These are phyloP conservation scores for Loxodes magnus DNA, from an alignment of 73 alveolate genomes.

Conservation along the genomic window DNA sequence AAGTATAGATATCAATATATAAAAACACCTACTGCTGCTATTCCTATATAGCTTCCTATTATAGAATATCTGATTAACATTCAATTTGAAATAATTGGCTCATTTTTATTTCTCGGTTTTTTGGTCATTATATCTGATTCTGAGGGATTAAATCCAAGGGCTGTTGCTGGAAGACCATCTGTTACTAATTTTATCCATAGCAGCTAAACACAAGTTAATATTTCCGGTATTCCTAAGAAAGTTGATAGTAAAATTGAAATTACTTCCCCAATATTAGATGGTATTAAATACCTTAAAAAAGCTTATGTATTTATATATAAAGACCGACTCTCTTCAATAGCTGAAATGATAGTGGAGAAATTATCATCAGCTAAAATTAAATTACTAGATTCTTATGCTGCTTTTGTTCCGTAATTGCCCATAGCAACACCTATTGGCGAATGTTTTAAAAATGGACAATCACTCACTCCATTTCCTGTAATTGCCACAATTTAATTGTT, in stretches of 20 bases:
- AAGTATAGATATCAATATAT: slow-evolving; percentile 50
- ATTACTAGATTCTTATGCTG: slow-evolving; percentile 97
- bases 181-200: slow-evolving; percentile 99
- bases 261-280: slow-evolving; percentile 98
- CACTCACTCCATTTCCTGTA: slow-evolving; percentile 99
- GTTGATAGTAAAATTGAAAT: slow-evolving; percentile 94
- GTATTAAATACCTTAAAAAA: slow-evolving; percentile 93
- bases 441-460: slow-evolving; percentile 98
- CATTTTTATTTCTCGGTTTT: slow-evolving; percentile 83
- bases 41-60: slow-evolving; percentile 85
- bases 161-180: slow-evolving; percentile 98
- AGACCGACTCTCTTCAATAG: slow-evolving; percentile 98
- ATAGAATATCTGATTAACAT: slow-evolving; percentile 50
- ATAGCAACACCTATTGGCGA: slow-evolving; percentile 99
- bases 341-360: slow-evolving; percentile 96
- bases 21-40: slow-evolving; percentile 74
- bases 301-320: slow-evolving; percentile 97
- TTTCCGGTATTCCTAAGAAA: slow-evolving; percentile 95
- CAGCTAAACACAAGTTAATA: slow-evolving; percentile 95
- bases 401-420: slow-evolving; percentile 99
- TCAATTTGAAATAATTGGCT: slow-evolving; percentile 42
- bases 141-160: slow-evolving; percentile 98
- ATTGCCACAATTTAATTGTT: slow-evolving; percentile 74
- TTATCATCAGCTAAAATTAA: slow-evolving; percentile 97
- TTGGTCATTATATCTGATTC: slow-evolving; percentile 88